phyloP scores from a whole-genome alignment of 257 asterid genomes.

The Solanum tarapatanum region DNA sequence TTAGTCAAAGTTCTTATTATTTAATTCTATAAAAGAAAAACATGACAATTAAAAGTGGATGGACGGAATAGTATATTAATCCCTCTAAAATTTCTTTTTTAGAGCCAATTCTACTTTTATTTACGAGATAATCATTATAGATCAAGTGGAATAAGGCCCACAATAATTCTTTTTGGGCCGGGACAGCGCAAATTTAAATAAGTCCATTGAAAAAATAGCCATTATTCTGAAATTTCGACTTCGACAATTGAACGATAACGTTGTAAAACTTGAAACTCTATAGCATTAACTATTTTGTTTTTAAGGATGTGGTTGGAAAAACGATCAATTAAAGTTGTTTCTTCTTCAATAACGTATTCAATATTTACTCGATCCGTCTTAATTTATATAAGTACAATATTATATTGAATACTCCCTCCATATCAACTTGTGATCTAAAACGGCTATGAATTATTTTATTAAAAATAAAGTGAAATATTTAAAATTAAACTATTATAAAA shows the following conservation, averaged over 20 bases:
- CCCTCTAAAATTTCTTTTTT: background rate
- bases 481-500: background rate
- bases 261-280: background rate
- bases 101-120: background rate
- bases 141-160: background rate
- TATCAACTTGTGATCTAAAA: background rate
- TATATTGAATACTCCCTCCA: background rate
- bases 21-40: no score
- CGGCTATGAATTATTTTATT: background rate
- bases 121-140: background rate
- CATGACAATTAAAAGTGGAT: no score
- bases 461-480: background rate
- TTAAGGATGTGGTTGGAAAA: no score
- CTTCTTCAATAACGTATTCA: background rate
- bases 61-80: no score
- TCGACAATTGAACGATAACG: background rate
- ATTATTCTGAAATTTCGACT: background rate
- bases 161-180: background rate
- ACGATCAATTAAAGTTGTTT: background rate
- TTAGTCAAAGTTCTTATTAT: no score
- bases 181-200: background rate
- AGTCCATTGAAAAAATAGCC: background rate
- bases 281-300: background rate
- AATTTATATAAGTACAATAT: background rate
- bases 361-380: background rate